Conservation (phyloP, 176 grass and related monocot genomes). For the Dactylis glomerata region DNA sequence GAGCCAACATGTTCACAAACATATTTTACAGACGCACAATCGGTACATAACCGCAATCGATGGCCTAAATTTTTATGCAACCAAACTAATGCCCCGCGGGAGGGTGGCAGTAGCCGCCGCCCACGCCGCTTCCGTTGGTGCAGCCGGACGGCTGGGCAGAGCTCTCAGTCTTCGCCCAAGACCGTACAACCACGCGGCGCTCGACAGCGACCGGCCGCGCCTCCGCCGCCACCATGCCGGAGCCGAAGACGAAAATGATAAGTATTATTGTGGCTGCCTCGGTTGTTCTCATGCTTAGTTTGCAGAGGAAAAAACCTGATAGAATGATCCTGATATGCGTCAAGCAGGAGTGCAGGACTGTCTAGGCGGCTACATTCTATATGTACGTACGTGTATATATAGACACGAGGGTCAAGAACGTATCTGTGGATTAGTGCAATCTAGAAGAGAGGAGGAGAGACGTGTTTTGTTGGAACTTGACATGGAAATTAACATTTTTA, state of each 20-base stretch:
- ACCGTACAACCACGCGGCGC: background rate
- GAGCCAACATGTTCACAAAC: too few relatives aligned
- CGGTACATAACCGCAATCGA: too few relatives aligned
- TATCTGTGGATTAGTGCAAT: too few relatives aligned
- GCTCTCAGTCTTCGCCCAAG: background rate
- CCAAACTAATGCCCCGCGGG: background rate
- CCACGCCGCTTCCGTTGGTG: conserved; percentile 24
- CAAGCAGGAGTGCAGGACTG: too few relatives aligned
- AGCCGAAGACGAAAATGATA: conserved; percentile 8
- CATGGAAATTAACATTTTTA: too few relatives aligned
- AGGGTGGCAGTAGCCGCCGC: conserved; percentile 8
- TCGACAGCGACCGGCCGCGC: background rate
- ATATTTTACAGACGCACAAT: too few relatives aligned
- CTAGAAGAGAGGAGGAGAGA: too few relatives aligned
- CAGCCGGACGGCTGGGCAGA: conserved; percentile 26
- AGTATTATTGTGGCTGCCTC: background rate
- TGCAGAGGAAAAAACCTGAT: background rate
- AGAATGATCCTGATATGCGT: background rate
- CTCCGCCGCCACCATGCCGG: background rate
- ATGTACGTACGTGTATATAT: too few relatives aligned
- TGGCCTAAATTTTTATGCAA: too few relatives aligned
- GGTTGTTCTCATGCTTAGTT: background rate
- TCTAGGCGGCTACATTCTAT: background rate
- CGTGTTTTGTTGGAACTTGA: too few relatives aligned
- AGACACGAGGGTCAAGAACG: too few relatives aligned